A percentile compares a stretch with the other conserved stretches of the same genome.
These are phyloP conservation scores for Penicillium alfredii DNA, from an alignment of 495 filamentous ascomycete species.

Conservation along the genomic window DNA sequence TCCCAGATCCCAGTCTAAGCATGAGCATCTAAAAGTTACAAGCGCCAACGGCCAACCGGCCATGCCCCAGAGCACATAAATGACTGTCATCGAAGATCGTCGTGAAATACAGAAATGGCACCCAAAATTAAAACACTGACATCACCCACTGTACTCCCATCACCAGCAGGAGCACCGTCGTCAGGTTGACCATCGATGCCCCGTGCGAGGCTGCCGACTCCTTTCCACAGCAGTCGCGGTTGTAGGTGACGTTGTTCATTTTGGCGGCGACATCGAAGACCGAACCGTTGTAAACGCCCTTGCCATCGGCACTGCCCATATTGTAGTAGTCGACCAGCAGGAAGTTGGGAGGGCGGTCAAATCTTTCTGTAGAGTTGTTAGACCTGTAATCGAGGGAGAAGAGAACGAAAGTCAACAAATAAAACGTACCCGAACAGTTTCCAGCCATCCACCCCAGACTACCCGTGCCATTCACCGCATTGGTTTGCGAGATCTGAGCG, in stretches of 20 bases:
- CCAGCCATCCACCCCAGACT: constrained; percentile 65
- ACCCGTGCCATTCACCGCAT: constrained; percentile 55
- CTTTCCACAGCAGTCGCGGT: constrained; percentile 64
- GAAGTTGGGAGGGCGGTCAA: constrained; percentile 74
- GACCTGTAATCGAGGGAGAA: constrained; percentile 10
- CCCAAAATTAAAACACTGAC: constrained; percentile 22
- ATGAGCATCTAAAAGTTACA: no score
- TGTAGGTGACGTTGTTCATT: constrained; percentile 81
- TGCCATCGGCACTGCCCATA: no score
- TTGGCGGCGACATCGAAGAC: constrained; percentile 86
- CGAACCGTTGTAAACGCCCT: constrained; percentile 64
- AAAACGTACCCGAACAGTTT: constrained; percentile 56
- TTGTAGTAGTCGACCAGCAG: constrained; percentile 90
- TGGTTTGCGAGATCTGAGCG: constrained; percentile 59
- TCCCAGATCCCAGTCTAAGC: no score
- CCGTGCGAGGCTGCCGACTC: constrained; percentile 26
- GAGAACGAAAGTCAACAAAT: background rate
- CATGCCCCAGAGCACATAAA: constrained; percentile 9
- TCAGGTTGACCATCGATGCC: constrained; percentile 15
- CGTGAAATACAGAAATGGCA: no score
- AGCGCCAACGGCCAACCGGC: constrained; percentile 4
- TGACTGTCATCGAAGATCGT: constrained; percentile 8
- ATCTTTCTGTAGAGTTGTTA: constrained; percentile 33
- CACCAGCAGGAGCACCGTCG: constrained; percentile 20
- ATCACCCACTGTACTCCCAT: constrained; percentile 22